phyloP scores from a whole-genome alignment of 2,329 filamentous ascomycete species.

The Drechslerella coelobrocha region DNA sequence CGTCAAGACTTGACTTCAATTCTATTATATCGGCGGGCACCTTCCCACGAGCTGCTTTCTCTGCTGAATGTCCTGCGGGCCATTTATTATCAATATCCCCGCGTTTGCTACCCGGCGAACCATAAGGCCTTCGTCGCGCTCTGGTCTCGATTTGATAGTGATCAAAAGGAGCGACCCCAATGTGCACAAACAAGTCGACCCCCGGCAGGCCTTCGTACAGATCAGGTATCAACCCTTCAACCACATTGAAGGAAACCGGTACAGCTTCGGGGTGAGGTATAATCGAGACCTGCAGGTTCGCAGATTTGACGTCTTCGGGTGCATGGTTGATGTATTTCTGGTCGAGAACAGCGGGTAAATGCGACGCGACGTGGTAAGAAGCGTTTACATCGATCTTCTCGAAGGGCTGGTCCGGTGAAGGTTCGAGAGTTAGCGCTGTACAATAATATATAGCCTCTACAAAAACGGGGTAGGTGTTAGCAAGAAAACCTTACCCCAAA shows the following conservation, averaged over 20 bases:
- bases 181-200: conserved; percentile 43
- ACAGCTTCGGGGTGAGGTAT: conserved; percentile 29
- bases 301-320: conserved; percentile 5
- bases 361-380: conserved; percentile 38
- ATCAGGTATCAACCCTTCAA: conserved; percentile 31
- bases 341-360: conserved; percentile 27
- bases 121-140: conserved; percentile 28
- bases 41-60: conserved; percentile 26
- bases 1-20: conserved; percentile 28
- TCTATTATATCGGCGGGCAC: conserved; percentile 31
- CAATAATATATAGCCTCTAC: too few species aligned
- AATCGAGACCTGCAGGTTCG: conserved; percentile 37
- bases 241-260: conserved; percentile 25
- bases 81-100: conserved; percentile 34
- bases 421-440: background rate
- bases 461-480: too few species aligned
- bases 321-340: conserved; percentile 41
- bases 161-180: conserved; percentile 28
- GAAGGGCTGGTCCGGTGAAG: conserved; percentile 10
- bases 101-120: conserved; percentile 15
- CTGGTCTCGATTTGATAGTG: conserved; percentile 38
- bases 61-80: conserved; percentile 20
- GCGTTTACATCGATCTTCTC: conserved; percentile 28
- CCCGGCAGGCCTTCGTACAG: conserved; percentile 36
- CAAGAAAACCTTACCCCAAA: too few species aligned